phyloP scores from a whole-genome alignment of 345 rosid species.

The Euphorbia peplus region DNA sequence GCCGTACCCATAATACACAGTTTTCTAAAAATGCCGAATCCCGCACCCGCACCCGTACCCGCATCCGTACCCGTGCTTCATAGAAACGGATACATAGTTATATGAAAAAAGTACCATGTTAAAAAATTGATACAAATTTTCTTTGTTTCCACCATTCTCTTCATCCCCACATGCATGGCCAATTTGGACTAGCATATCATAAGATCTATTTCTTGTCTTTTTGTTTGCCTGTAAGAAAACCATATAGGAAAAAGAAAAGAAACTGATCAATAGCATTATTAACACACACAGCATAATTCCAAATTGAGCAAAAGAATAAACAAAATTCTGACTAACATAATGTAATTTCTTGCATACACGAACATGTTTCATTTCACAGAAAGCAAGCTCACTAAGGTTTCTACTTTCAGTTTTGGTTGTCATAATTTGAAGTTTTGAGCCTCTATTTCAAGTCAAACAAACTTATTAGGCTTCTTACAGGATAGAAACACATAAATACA shows the following conservation, averaged over 20 bases:
- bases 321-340: neutral
- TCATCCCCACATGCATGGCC: conserved; percentile 91
- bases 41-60: too few species aligned
- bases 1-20: too few species aligned
- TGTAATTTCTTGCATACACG: neutral
- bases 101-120: conserved; percentile 52
- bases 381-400: neutral
- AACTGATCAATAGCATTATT: conserved; percentile 2
- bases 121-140: conserved; percentile 66
- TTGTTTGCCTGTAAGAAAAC: conserved; percentile 61
- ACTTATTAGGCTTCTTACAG: neutral
- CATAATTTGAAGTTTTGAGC: neutral
- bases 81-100: too few species aligned
- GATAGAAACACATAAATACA: neutral
- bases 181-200: conserved; percentile 87
- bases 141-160: conserved; percentile 74
- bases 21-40: too few species aligned
- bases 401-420: neutral
- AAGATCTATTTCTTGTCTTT: conserved; percentile 92
- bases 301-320: neutral
- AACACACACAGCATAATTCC: neutral
- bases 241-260: neutral
- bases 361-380: neutral
- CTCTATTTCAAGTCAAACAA: neutral
- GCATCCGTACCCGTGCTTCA: too few species aligned